A percentile compares a stretch with the other conserved stretches of the same genome.
These are phyloP conservation scores for Fraxinus xanthoxyloides DNA, from an alignment of 305 asterid genomes.

Conservation along the genomic window DNA sequence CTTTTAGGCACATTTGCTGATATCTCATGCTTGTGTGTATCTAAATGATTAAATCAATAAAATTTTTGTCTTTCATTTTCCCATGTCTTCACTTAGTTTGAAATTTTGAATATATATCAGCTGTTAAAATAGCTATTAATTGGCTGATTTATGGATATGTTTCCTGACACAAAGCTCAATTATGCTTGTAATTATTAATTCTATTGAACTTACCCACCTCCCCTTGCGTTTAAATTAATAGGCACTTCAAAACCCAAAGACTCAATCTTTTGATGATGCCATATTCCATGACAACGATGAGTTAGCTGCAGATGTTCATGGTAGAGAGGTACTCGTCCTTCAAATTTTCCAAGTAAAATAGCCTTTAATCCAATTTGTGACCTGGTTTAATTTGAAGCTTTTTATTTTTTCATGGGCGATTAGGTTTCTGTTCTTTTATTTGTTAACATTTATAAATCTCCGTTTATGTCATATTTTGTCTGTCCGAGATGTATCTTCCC, in stretches of 20 bases:
- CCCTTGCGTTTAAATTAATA: slow-evolving; percentile 24
- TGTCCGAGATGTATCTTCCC: background rate
- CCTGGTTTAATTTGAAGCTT: background rate
- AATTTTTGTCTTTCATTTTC: background rate
- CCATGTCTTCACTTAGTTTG: background rate
- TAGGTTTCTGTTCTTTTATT: slow-evolving; percentile 1
- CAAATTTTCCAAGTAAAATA: slow-evolving; percentile 1
- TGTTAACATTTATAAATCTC: background rate
- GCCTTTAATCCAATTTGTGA: slow-evolving; percentile 10
- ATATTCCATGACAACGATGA: slow-evolving; percentile 20
- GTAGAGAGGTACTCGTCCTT: slow-evolving; percentile 30
- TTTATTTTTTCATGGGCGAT: background rate
- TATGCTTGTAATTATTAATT: slow-evolving; percentile 11
- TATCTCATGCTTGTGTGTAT: background rate
- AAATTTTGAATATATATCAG: background rate
- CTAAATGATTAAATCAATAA: background rate
- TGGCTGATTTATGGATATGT: slow-evolving; percentile 3
- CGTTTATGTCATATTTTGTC: background rate
- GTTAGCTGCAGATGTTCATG: slow-evolving; percentile 28
- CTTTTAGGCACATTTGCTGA: no score
- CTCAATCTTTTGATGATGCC: slow-evolving; percentile 32
- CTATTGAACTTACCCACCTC: slow-evolving; percentile 1
- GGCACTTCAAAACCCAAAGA: slow-evolving; percentile 37
- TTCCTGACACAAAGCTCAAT: background rate
- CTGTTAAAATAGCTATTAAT: slow-evolving; percentile 11